phyloP scores from a whole-genome alignment of 2,329 filamentous ascomycete species.

The Arthrobotrys entomopaga region DNA sequence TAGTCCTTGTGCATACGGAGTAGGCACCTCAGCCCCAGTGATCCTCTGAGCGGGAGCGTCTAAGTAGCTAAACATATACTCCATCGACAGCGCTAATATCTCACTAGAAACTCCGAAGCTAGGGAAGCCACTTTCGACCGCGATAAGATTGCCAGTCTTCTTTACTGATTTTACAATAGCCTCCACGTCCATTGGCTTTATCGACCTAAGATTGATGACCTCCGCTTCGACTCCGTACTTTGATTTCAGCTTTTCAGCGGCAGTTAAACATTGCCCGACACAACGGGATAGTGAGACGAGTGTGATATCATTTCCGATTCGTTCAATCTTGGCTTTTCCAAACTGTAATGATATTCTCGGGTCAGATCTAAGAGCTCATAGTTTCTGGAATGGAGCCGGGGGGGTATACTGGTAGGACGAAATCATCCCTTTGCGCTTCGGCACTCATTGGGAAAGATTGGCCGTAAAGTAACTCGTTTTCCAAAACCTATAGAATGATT shows the following conservation, averaged over 20 bases:
- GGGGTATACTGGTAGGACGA: conserved; percentile 76
- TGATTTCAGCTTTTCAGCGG: conserved; percentile 90
- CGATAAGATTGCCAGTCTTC: conserved; percentile 93
- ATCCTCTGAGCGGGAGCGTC: conserved; percentile 92
- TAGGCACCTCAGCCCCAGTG: conserved; percentile 96
- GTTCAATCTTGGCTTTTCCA: conserved; percentile 99
- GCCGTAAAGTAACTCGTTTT: conserved; percentile 89
- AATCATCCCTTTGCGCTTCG: conserved; percentile 93
- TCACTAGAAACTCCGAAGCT: conserved; percentile 92
- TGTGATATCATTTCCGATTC: conserved; percentile 92
- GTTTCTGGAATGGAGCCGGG: conserved; percentile 50
- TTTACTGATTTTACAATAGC: conserved; percentile 96
- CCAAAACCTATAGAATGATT: conserved; percentile 67
- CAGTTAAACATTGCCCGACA: conserved; percentile 88
- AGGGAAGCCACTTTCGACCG: conserved; percentile 95
- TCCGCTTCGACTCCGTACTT: conserved; percentile 96
- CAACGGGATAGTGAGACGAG: conserved; percentile 94
- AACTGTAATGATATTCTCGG: conserved; percentile 64
- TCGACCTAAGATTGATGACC: conserved; percentile 96
- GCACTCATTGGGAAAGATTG: conserved; percentile 94
- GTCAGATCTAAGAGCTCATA: background rate
- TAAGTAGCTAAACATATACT: conserved; percentile 98
- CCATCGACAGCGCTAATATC: conserved; percentile 92
- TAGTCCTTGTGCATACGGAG: conserved; percentile 81
- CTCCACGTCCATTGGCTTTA: conserved; percentile 97